A percentile compares a stretch with the other conserved stretches of the same genome.
Conservation (phyloP, 768 basidiomycete genomes). For the Leucocoprinus leucothites region DNA sequence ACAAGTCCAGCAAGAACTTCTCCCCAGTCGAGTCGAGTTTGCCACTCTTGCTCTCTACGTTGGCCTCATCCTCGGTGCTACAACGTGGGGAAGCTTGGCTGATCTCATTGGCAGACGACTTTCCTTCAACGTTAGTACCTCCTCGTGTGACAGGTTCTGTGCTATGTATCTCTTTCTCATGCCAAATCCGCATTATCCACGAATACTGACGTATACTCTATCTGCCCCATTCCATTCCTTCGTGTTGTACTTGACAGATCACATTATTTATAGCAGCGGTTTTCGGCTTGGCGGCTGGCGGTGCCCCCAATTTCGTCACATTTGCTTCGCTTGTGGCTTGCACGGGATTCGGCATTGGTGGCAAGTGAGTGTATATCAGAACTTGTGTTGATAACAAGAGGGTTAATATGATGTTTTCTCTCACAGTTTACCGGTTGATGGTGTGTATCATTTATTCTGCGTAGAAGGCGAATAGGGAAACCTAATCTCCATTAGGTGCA, state of each 20-base stretch:
- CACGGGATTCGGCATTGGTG: conserved; percentile 69
- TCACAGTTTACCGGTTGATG: conserved; percentile 3
- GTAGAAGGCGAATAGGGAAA: not conserved
- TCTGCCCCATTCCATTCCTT: not conserved
- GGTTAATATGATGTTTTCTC: not conserved
- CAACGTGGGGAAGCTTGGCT: conserved; percentile 35
- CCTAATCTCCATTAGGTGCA: not conserved
- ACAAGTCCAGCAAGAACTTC: conserved; percentile 40
- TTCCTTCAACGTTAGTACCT: conserved; percentile 36
- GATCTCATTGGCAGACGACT: conserved; percentile 35
- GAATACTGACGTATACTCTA: not conserved
- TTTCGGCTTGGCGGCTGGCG: conserved; percentile 64
- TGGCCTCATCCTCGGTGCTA: conserved; percentile 48
- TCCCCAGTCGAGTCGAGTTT: conserved; percentile 40
- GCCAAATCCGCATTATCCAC: not conserved
- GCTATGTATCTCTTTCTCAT: not conserved
- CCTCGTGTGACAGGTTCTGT: not conserved
- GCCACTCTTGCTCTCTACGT: conserved; percentile 44
- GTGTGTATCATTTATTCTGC: conserved; percentile 29
- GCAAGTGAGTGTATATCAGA: conserved; percentile 20
- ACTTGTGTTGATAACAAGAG: not conserved
- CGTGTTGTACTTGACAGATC: conserved; percentile 37
- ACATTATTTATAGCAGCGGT: conserved; percentile 66
- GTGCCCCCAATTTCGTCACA: conserved; percentile 48
- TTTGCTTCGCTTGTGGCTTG: conserved; percentile 51